Conservation (phyloP, 306 rosid genomes). For the Quercus mongolica region DNA sequence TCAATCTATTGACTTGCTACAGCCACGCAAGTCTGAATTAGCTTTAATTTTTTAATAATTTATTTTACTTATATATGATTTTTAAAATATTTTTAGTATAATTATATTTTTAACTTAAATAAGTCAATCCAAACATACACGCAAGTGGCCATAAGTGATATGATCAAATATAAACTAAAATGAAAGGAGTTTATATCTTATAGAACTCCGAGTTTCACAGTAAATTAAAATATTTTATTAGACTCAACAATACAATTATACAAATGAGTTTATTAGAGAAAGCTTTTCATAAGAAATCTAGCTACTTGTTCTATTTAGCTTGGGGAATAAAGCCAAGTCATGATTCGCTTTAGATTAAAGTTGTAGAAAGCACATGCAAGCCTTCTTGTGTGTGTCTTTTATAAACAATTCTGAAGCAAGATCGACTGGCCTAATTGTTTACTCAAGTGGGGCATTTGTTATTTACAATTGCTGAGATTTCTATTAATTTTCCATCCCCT, state of each 20-base stretch:
- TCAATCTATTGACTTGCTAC: too few relatives aligned
- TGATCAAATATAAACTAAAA: neutral
- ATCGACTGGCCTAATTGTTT: neutral
- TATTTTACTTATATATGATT: too few relatives aligned
- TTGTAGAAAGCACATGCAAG: slow-evolving; percentile 31
- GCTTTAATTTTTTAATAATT: too few relatives aligned
- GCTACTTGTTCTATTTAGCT: neutral
- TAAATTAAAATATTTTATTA: neutral
- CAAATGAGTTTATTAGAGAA: neutral
- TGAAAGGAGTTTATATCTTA: neutral
- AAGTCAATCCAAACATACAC: too few relatives aligned
- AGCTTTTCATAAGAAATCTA: neutral
- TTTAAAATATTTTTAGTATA: too few relatives aligned
- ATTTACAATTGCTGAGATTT: too few relatives aligned
- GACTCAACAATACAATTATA: neutral
- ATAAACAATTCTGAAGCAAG: neutral
- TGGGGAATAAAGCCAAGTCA: slow-evolving; percentile 1
- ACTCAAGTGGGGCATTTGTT: neutral
- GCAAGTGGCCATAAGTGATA: neutral
- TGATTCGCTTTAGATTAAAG: neutral
- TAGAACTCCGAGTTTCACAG: slow-evolving; percentile 30
- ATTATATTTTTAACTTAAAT: too few relatives aligned
- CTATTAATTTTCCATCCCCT: too few relatives aligned
- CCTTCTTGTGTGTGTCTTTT: slow-evolving; percentile 30
- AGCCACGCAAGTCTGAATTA: too few relatives aligned